Base-by-base conservation (phyloP, 106 monocot species). In the Triglochin maritima region DNA sequence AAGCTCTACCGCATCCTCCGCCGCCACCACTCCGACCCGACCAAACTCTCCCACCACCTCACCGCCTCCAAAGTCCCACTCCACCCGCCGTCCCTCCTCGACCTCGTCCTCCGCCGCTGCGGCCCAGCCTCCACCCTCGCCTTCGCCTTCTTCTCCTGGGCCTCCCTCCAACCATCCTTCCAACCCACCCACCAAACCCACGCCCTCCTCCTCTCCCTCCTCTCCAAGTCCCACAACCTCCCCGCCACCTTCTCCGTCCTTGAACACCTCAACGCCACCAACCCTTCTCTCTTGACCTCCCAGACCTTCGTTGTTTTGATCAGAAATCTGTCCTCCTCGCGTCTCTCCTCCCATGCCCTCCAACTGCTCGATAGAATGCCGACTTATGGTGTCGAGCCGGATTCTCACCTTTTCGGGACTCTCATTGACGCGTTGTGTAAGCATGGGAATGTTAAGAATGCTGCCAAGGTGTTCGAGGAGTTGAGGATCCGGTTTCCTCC, bases 381-480 rank as follows among this genome's bases (percentile, higher is more conserved):
- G 54, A 50, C 63, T 3, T 78, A 71, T 63, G 89, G 81, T 6
- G 60, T 62, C 63, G 53, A 64, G 15, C 74, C 84, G 46, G 84
- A 96, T 55, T 78, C 71, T 29, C 54, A 80, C 58, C 76, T 86
- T 48, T 91, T 91, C 58, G 73, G 78, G 42, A 87, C 81, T 78
- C 79, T 96, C 3, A 78, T 96, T 5, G 96, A 96, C 70, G 85
- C 96, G n/a, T 84, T 96, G 17, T 72, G 79, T 74, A 96, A 96
- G 80, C 81, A 83, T 69, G 88, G 84, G 4, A 65, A 67, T 61
- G 90, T 88, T 44, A 80, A 76, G 59, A 84, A 83, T 17, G 98
- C 92, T n/a, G 84, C 86, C 13, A 69, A 75, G 29, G 78, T 98
- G 17, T 86, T 92, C 71, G 80, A 92, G 44, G 88, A 92, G 7